A percentile compares a stretch with the other conserved stretches of the same genome.
phyloP scores from a whole-genome alignment of 495 filamentous ascomycete species.

The Choiromyces venosus region DNA sequence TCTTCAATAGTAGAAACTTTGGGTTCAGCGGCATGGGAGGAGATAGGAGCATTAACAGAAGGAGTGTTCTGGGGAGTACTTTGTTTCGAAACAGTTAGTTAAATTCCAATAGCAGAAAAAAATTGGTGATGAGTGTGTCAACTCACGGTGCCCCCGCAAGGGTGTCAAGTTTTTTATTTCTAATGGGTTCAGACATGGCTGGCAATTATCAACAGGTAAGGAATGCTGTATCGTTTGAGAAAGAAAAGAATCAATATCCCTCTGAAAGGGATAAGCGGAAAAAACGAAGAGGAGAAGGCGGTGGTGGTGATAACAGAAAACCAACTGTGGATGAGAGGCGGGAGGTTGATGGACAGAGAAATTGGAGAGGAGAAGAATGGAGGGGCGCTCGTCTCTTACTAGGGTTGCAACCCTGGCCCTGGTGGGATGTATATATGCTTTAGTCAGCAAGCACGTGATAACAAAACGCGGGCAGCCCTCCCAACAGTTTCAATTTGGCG shows the following conservation, averaged over 20 bases:
- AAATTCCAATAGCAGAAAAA: constrained; percentile 32
- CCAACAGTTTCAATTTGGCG: constrained; percentile 24
- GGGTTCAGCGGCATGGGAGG: constrained; percentile 93
- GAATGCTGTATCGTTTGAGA: constrained; percentile 22
- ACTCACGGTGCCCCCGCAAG: constrained; percentile 78
- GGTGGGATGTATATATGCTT: constrained; percentile 23
- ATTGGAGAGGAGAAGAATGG: constrained; percentile 32
- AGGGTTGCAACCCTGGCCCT: constrained; percentile 30
- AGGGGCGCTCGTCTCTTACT: constrained; percentile 24
- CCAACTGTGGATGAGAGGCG: constrained; percentile 32
- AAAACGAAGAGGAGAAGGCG: constrained; percentile 20
- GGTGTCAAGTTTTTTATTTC: constrained; percentile 74
- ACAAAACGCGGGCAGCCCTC: constrained; percentile 14
- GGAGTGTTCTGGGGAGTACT: constrained; percentile 94
- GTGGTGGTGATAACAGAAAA: constrained; percentile 32
- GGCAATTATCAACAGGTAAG: constrained; percentile 39
- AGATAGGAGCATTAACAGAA: constrained; percentile 89
- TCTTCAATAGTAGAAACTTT: constrained; percentile 94
- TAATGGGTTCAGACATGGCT: constrained; percentile 81
- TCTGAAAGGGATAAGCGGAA: constrained; percentile 15
- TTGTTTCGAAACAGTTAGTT: constrained; percentile 34
- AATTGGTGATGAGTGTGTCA: constrained; percentile 13
- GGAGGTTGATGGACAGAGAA: constrained; percentile 32
- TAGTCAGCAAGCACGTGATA: constrained; percentile 32
- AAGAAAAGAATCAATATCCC: constrained; percentile 25